These are phyloP conservation scores for Ostreobium quekettii DNA, from an alignment of 139 green algal genomes.

Conservation along the genomic window DNA sequence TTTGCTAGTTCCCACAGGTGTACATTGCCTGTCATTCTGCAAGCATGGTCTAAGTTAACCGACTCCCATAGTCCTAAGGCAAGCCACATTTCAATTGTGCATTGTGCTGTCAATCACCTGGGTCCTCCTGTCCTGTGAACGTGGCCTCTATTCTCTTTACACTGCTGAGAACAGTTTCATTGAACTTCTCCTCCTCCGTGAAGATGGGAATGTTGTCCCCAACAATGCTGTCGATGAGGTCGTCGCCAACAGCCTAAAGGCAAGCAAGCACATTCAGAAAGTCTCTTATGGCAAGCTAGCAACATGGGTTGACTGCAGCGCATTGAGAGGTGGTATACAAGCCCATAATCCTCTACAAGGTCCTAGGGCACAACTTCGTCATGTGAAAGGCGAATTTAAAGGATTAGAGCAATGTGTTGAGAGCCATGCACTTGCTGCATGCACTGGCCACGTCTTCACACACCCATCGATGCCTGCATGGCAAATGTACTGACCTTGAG, in stretches of 20 bases:
- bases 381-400: not conserved
- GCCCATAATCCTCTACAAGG: slow-evolving; percentile 3
- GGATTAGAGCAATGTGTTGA: not conserved
- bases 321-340: too few relatives aligned
- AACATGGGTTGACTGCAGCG: too few relatives aligned
- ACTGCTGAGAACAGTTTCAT: slow-evolving; percentile 64
- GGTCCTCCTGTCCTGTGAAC: slow-evolving; percentile 63
- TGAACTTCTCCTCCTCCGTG: slow-evolving; percentile 89
- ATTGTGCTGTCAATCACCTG: slow-evolving; percentile 40
- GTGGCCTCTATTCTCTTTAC: slow-evolving; percentile 76
- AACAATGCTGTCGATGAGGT: slow-evolving; percentile 84
- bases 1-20: too few relatives aligned
- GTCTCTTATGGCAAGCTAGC: not conserved
- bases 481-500: slow-evolving; percentile 27
- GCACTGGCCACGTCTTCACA: not conserved
- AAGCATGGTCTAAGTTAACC: too few relatives aligned
- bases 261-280: not conserved
- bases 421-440: not conserved
- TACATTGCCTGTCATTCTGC: too few relatives aligned
- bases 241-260: slow-evolving; percentile 80
- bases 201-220: slow-evolving; percentile 92
- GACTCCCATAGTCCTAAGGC: too few relatives aligned
- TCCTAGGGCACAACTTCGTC: slow-evolving; percentile 9
- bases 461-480: not conserved
- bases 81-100: too few relatives aligned